Conservation (phyloP, 176 grass and related monocot genomes). For the Avena eriantha region DNA sequence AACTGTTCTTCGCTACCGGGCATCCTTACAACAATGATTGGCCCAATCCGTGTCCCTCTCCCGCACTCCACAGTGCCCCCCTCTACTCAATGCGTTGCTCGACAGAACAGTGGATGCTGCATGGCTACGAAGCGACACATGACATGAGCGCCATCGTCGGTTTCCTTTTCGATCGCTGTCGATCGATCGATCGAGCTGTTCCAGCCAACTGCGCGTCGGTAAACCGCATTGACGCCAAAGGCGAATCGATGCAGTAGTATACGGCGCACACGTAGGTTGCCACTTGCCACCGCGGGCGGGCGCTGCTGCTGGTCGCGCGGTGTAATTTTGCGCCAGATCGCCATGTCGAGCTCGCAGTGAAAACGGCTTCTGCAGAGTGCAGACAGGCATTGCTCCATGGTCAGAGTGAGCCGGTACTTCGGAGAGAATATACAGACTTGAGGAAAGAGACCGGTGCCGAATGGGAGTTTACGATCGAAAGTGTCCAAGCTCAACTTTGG, state of each 20-base stretch:
- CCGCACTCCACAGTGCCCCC: constrained; percentile 1
- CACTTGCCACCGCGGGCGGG: no score
- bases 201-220: constrained; percentile 3
- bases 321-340: no score
- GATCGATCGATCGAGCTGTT: no score
- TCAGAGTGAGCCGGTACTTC: no score
- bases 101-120: constrained; percentile 12
- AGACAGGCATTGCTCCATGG: no score
- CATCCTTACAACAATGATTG: constrained; percentile 28
- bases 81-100: no score
- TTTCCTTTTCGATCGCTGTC: constrained; percentile 30
- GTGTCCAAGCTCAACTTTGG: constrained; percentile 16
- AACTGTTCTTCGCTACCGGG: not conserved
- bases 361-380: no score
- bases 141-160: not conserved
- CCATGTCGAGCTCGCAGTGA: no score
- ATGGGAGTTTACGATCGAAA: not conserved
- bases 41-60: constrained; percentile 12
- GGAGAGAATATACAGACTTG: no score
- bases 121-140: not conserved
- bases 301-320: not conserved
- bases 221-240: constrained; percentile 28
- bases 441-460: no score
- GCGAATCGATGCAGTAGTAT: not conserved
- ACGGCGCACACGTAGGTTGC: not conserved